Evolutionary conservation across 2,329 filamentous ascomycete species (phyloP), one percentile per base, ranked within the genome.

Genomic region (Truncatella angustata): DNA sequence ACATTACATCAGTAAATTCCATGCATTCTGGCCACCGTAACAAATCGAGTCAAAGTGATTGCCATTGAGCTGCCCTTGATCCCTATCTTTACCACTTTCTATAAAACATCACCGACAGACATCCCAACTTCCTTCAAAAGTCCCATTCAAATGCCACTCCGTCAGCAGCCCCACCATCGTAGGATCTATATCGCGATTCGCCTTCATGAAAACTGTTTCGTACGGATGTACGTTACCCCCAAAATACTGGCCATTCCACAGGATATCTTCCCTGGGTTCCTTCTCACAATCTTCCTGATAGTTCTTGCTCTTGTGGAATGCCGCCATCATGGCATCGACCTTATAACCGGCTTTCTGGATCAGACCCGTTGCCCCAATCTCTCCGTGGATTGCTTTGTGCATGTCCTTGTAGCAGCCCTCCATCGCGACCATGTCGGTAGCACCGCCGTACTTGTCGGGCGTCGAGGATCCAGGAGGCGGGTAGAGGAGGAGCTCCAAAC

Each of bases 201-300:
- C 63, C 58, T 71, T 69, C 51, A 65, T 57, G 50, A 73, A 73
- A 16, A 72, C 49, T 2, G 66, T 67, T 62, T 72, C 70, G 57
- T 70, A 72, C 1, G 70, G 69, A 40, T 72, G 69, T 6, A 70
- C 49, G 47, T 62, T 68, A 49, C 58, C 61, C 30, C 67, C 69
- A 50, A 65, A 67, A 56, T 71, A 69, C 30, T 54, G 56, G 9
- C 58, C 53, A 28, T 65, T 51, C 45, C 52, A 63, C 10, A 66
- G 51, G 37, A 64, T 18, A 39, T 68, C 67, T 6, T 58, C 63
- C 35, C 42, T 49, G 26, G 53, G 56, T 50, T 54, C 54, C 9
- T 53, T 45, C 20, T 50, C 53, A 54, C 61, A 67, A 18, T 61
- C 56, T 34, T 59, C 61, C 5, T 57, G 58, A 48, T 59, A 62